Base-by-base conservation (phyloP, 148 eudicot genomes). In the Bassia scoparia region DNA sequence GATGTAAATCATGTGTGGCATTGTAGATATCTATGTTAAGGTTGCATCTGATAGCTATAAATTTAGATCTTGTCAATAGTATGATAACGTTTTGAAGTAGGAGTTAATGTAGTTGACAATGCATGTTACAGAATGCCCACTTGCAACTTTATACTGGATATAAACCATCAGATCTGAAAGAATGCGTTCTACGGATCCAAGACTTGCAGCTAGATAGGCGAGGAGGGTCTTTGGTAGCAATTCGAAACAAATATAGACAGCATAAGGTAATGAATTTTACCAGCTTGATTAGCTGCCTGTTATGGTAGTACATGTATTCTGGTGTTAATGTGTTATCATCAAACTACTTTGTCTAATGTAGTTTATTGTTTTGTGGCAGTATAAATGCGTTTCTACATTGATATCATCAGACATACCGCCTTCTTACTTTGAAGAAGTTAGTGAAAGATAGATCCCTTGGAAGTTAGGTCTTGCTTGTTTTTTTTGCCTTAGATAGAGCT, bases 221-320 rank as follows among this genome's bases (percentile, higher is more conserved):
- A 68, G 96, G 90, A 64, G 80, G 81, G 0, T 74, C 87, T 29
- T 84, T 91, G 74, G 81, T 80, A 16, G 96, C 98, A 17, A 68
- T 87, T 9, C 79, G 89, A 76, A 90, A 88, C 30, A 95, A 95
- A 75, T 91, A 95, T 89, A 88, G 85, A 79, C 86, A 86, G 48
- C 91, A 88, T 70, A 92, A 87, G 98, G 98, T 94, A 83, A 27
- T 31, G 24, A 24, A 69, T 26, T 63, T 56, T 9, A 34, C 34
- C 66, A 7, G n/a, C 16, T 59, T 27, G 56, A 0, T 26, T 48
- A 24, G 29, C 37, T 48, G 18, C 70, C 26, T 26, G 50, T 12
- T 34, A 37, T 54, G 10, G 41, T 63, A 61, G 41, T 63, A 61
- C 6, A 13, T 12, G 31, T 31, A 3, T n/a, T n/a, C n/a, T n/a